phyloP scores from a whole-genome alignment of 106 monocot genomes.

The Xerophyta viscosa region DNA sequence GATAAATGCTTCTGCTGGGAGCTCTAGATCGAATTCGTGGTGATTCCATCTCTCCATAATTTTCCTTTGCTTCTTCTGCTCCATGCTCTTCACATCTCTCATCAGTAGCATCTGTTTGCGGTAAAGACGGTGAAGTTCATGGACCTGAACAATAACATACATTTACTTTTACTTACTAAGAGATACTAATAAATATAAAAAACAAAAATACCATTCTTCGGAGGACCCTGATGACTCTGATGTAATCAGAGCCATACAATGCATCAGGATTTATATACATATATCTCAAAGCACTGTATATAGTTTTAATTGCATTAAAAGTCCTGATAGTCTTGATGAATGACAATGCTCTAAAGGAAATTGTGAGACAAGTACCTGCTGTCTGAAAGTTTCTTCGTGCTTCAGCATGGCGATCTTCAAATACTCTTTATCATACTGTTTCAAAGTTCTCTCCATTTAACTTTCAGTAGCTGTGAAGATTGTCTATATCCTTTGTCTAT shows the following conservation, averaged over 20 bases:
- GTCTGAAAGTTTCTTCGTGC: constrained; percentile 52
- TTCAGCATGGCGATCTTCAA: constrained; percentile 55
- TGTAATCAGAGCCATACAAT: too few species aligned
- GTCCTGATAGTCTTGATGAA: too few species aligned
- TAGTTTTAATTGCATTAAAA: too few species aligned
- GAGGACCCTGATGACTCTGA: too few species aligned
- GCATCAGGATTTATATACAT: too few species aligned
- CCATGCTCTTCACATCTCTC: constrained; percentile 39
- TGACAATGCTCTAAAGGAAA: background rate
- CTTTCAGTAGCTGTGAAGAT: background rate
- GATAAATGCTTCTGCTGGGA: constrained; percentile 41
- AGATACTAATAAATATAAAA: too few species aligned
- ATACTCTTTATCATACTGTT: constrained; percentile 29
- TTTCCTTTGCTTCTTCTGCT: constrained; percentile 16
- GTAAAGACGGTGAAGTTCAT: constrained; percentile 70
- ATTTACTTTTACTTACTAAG: too few species aligned
- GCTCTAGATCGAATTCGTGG: constrained; percentile 19
- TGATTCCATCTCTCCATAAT: constrained; percentile 11
- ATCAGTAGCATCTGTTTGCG: constrained; percentile 57
- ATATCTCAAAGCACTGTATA: too few species aligned
- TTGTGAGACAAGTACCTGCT: constrained; percentile 40
- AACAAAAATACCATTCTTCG: too few species aligned
- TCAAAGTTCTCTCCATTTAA: constrained; percentile 24
- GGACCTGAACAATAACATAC: constrained; percentile 29
- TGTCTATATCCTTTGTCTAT: background rate